These are phyloP conservation scores for Myxozyma monticola DNA, from an alignment of 805 yeast species.

Conservation along the genomic window DNA sequence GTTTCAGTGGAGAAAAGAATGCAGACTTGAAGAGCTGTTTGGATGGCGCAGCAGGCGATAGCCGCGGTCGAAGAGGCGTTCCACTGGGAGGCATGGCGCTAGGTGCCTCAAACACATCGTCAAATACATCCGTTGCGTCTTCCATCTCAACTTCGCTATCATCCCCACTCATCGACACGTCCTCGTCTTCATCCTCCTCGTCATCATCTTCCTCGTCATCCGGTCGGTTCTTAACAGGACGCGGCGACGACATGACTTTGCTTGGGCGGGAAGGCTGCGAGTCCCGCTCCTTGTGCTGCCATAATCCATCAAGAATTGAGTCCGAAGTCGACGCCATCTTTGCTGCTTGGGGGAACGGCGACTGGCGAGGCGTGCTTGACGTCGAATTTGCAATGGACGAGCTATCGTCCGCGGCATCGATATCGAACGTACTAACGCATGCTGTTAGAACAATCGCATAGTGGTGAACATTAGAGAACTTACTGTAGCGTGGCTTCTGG, in stretches of 20 bases:
- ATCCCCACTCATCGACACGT: constrained; percentile 7
- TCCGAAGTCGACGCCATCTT: too few species aligned
- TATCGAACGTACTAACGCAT: constrained; percentile 20
- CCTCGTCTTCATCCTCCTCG: background rate
- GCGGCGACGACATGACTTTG: too few species aligned
- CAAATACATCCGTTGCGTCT: constrained; percentile 32
- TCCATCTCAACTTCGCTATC: constrained; percentile 32
- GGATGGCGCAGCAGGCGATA: background rate
- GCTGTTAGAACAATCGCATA: background rate
- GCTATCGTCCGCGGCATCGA: constrained; percentile 13
- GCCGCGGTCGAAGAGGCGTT: background rate
- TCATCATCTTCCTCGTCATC: background rate
- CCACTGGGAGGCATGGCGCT: background rate
- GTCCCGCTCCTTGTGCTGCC: too few species aligned
- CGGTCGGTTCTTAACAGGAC: background rate
- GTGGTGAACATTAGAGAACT: background rate
- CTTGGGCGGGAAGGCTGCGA: too few species aligned
- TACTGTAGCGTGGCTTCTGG: constrained; percentile 31
- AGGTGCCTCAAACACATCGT: constrained; percentile 17
- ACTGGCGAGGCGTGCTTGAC: too few species aligned
- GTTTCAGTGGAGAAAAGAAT: constrained; percentile 10
- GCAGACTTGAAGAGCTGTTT: background rate
- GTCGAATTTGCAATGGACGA: constrained; percentile 7
- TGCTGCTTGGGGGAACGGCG: too few species aligned
- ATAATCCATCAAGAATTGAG: too few species aligned